Evolutionary conservation across 495 filamentous ascomycete species (phyloP), one percentile per base, ranked within the genome.

Genomic region (Astrothelium subdiscretum): DNA sequence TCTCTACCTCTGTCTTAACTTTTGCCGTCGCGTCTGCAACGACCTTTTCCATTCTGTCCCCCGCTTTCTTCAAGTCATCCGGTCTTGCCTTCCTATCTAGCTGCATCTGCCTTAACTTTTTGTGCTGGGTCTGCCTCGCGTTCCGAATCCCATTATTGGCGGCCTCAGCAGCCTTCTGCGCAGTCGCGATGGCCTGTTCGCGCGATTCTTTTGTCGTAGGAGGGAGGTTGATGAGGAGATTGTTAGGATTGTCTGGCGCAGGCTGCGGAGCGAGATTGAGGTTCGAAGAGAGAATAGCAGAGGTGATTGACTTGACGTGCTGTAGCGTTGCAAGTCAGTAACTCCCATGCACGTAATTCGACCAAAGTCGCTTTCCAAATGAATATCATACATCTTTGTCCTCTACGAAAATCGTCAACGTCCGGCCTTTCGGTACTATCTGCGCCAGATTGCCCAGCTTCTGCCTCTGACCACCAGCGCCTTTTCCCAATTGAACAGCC

Each of bases 201-300:
- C 79, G 71, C 24, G 76, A 81, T 68, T 85, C 87, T 67, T 79
- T 86, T 54, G 78, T 92, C 63, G 78, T 81, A 52, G 80, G 81
- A 43, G 91, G 90, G 57, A 94, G 81, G 62, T 85, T 81, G 54
- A 95, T 79, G 67, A 91, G 85, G 2, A 87, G 80, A 66, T 91
- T 87, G 2, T 87, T 79, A 48, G 83, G 74, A 67, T 88, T 87
- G 59, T 87, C 81, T 3, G 85, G 75, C 69, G 84, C 83, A 1
- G 82, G 77, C 71, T 89, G 86, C 13, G 90, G 89, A 38, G 86
- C 87, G 66, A 94, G 80, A 73, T 62, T 64, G 84, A 89, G 65
- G 87, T 79, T 58, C 35, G 84, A 85, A 24, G 78, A 76, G 60
- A 87, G 79, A 57, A 95, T 85, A 6, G 90, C 86, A 48, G 85